phyloP scores from a whole-genome alignment of 129 eudicot species.

The Sambucus nigra region DNA sequence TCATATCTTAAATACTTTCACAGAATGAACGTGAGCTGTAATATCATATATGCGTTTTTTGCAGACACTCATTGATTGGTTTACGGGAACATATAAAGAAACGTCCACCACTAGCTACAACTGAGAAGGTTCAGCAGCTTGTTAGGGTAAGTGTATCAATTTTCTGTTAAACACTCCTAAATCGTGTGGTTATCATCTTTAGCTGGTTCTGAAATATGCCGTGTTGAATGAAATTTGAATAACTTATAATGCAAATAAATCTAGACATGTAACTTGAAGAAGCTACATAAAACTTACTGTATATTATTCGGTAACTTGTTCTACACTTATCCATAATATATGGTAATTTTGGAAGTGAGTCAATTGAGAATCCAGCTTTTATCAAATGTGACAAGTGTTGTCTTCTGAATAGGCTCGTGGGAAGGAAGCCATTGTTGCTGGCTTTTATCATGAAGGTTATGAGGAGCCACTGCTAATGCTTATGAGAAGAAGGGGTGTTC shows the following conservation, averaged over 20 bases:
- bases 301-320: no score
- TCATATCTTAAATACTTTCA: no score
- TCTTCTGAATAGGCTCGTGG: slow-evolving; percentile 54
- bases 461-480: slow-evolving; percentile 97
- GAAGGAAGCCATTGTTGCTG: slow-evolving; percentile 86
- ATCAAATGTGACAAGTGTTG: neutral
- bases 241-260: neutral
- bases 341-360: neutral
- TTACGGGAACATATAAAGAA: slow-evolving; percentile 97
- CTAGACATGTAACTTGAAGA: neutral
- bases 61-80: slow-evolving; percentile 78
- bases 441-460: slow-evolving; percentile 97
- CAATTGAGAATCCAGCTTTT: neutral
- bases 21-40: slow-evolving; percentile 1
- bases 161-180: neutral
- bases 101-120: slow-evolving; percentile 94
- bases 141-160: slow-evolving; percentile 55
- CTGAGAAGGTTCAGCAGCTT: slow-evolving; percentile 94
- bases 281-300: no score
- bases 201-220: neutral
- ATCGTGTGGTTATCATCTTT: neutral
- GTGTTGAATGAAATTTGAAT: neutral
- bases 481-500: slow-evolving; percentile 94
- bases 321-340: neutral
- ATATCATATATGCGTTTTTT: neutral